Evolutionary conservation across 2,329 filamentous ascomycete species (phyloP), one percentile per base, ranked within the genome.

Genomic region (Alternaria atra): DNA sequence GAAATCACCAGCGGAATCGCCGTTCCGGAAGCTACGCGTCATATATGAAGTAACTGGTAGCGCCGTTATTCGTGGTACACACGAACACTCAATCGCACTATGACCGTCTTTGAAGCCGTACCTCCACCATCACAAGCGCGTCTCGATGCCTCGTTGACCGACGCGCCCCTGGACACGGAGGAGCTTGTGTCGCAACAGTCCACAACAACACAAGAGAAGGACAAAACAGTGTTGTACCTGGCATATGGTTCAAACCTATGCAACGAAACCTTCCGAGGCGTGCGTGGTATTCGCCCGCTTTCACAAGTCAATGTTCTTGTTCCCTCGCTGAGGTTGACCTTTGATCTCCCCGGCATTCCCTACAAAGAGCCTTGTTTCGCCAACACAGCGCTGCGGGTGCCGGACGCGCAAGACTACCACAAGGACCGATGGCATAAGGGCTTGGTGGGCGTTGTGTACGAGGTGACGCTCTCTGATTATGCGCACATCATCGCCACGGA

Each of bases 331-430:
- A 84, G 87, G 51, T 83, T 99, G 53, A 91, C 89, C 6, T 97
- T 99, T 77, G 91, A 95, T 74, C 86, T 98, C 0, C 88, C 93
- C 0, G 94, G 93, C 1, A 73, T 97, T 1, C 92, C 95, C 0
- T 98, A 98, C 80, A 74, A 80, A 12, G 95, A 98, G 79, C 94
- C 95, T 0, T 97, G 94, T 78, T 97, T 98, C 77, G 93, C 93
- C 58, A 97, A 97, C 72, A 90, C 90, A 2, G 86, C 85, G 15
- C 84, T 84, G 53, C 87, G 90, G 48, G 84, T 52, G 1, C 59
- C 71, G 12, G 61, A 74, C 2, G 61, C 74, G 4, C 48, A 52
- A 30, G 70, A 73, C 55, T 85, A 85, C 66, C 81, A 85, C 69
- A 86, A 87, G 70, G 82, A 86, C 54, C 81, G 80, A 55, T 97